phyloP scores from a whole-genome alignment of 2,329 filamentous ascomycete genomes.

The Xylariales sp. region DNA sequence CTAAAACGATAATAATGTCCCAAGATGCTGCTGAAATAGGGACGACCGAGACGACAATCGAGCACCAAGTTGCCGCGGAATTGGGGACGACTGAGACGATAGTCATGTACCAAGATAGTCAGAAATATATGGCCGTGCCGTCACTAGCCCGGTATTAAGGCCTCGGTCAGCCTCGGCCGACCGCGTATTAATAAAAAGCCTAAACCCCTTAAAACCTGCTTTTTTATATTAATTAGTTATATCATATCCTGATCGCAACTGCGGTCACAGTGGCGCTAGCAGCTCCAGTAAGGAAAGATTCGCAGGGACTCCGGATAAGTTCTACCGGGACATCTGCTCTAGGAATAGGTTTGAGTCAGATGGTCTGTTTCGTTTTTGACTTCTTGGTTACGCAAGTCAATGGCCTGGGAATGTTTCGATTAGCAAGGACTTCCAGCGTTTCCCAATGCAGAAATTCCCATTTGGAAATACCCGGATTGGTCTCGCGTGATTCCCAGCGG shows the following conservation, averaged over 20 bases:
- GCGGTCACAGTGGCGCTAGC: not conserved
- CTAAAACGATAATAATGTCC: too few species aligned
- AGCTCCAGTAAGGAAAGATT: not conserved
- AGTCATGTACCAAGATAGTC: too few species aligned
- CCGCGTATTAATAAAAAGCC: too few species aligned
- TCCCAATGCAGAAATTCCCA: not conserved
- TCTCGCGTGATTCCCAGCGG: not conserved
- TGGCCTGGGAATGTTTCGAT: too few species aligned
- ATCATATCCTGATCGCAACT: not conserved
- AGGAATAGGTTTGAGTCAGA: not conserved
- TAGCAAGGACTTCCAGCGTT: not conserved
- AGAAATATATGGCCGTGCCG: too few species aligned
- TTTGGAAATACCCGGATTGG: not conserved
- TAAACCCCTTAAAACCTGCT: too few species aligned
- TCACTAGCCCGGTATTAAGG: too few species aligned
- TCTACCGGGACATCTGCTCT: not conserved
- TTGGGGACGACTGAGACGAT: too few species aligned
- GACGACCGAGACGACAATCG: too few species aligned
- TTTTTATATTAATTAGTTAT: not conserved
- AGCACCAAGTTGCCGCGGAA: too few species aligned
- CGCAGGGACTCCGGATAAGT: not conserved
- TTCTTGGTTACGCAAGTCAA: conserved; percentile 2
- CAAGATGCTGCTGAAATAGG: too few species aligned
- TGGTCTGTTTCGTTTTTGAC: not conserved
- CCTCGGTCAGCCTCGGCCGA: too few species aligned